Evolutionary conservation across 306 rosid genomes (phyloP).

Genomic region (Sesbania bispinosa): DNA sequence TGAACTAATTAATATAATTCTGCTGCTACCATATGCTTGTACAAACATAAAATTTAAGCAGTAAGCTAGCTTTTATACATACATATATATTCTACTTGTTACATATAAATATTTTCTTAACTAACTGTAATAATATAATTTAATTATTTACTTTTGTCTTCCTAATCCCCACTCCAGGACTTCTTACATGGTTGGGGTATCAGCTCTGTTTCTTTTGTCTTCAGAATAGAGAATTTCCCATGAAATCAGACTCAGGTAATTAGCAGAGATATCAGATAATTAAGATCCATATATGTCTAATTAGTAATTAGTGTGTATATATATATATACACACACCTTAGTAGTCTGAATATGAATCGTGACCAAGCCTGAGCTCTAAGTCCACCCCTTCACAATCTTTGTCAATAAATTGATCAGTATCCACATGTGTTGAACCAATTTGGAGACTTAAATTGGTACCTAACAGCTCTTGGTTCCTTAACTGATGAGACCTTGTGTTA

Average conservation of each 20-base stretch:
- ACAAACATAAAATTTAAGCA: neutral
- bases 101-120: too few relatives aligned
- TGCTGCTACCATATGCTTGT: neutral
- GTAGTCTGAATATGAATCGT: slow-evolving; percentile 25
- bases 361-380: slow-evolving; percentile 77
- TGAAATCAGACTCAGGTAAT: too few relatives aligned
- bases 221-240: too few relatives aligned
- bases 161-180: too few relatives aligned
- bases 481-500: slow-evolving; percentile 25
- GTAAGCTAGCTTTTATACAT: neutral
- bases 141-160: too few relatives aligned
- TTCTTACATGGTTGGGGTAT: too few relatives aligned
- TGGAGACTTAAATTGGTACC: slow-evolving; percentile 51
- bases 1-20: too few relatives aligned
- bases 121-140: neutral
- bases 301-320: too few relatives aligned
- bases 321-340: neutral
- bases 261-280: too few relatives aligned
- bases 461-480: slow-evolving; percentile 34
- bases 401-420: slow-evolving; percentile 19
- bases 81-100: too few relatives aligned
- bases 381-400: slow-evolving; percentile 49
- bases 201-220: too few relatives aligned
- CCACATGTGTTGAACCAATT: slow-evolving; percentile 29
- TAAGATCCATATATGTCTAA: too few relatives aligned